Evolutionary conservation across 2,329 filamentous ascomycete species (phyloP).

Genomic region (Lachnellula occidentalis): DNA sequence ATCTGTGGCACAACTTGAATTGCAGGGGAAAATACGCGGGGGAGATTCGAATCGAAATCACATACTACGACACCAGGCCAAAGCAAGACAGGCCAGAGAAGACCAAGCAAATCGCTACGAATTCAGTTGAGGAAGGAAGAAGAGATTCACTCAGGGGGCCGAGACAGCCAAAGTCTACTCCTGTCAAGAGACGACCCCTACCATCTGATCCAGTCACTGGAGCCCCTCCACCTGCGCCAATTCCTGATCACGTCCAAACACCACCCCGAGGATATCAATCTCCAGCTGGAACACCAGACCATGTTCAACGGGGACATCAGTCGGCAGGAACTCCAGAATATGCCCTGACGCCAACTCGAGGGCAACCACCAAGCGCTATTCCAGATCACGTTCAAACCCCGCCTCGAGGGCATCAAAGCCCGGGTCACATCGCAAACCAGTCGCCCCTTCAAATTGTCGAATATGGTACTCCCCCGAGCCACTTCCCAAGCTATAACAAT

Average conservation of each 20-base stretch:
- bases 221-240: slow-evolving; percentile 34
- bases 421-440: slow-evolving; percentile 43
- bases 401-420: slow-evolving; percentile 41
- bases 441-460: slow-evolving; percentile 50
- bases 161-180: slow-evolving; percentile 46
- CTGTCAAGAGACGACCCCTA: slow-evolving; percentile 77
- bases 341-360: slow-evolving; percentile 43
- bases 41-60: slow-evolving; percentile 90
- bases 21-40: slow-evolving; percentile 95
- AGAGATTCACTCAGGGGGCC: slow-evolving; percentile 35
- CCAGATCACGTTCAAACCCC: slow-evolving; percentile 39
- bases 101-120: slow-evolving; percentile 33
- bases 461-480: slow-evolving; percentile 24
- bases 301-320: slow-evolving; percentile 34
- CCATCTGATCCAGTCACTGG: slow-evolving; percentile 66
- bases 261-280: slow-evolving; percentile 41
- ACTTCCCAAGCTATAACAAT: slow-evolving; percentile 21
- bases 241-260: slow-evolving; percentile 36
- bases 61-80: slow-evolving; percentile 85
- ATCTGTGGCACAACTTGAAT: slow-evolving; percentile 83
- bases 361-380: slow-evolving; percentile 30
- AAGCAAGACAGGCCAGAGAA: slow-evolving; percentile 69
- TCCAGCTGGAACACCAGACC: slow-evolving; percentile 30
- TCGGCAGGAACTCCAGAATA: slow-evolving; percentile 36
- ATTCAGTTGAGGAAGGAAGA: slow-evolving; percentile 28